Percentiles rank a stretch among this genome's conserved stretches.
These are phyloP conservation scores for Plasmodium sp. DNA, from an alignment of 169 alveolate genomes.

Conservation along the genomic window DNA sequence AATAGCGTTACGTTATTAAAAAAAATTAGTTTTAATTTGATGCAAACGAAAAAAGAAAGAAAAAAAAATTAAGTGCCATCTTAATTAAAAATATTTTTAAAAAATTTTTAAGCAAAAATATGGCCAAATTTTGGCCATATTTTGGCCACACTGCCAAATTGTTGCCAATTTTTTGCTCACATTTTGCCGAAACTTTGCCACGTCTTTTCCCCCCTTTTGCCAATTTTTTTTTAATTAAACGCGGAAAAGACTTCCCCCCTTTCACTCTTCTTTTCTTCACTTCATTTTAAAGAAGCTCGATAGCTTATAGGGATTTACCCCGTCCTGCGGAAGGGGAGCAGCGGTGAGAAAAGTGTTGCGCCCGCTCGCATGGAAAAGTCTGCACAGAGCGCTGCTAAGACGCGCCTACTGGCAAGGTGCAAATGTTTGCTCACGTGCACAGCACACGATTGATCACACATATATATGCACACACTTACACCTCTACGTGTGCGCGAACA, in stretches of 20 bases:
- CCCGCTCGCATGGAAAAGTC: not conserved
- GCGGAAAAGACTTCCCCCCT: not conserved
- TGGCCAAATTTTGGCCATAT: not conserved
- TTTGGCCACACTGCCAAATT: not conserved
- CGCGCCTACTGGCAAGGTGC: not conserved
- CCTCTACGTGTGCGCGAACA: not conserved
- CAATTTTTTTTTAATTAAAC: constrained; percentile 27
- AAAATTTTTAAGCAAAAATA: not conserved
- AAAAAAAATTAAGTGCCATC: not conserved
- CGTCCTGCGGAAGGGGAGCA: constrained; percentile 29
- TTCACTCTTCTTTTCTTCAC: constrained; percentile 4
- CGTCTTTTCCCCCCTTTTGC: not conserved
- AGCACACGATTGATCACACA: not conserved
- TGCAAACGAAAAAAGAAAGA: not conserved
- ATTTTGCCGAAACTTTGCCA: not conserved
- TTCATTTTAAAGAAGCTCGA: constrained; percentile 74
- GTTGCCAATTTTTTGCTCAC: not conserved
- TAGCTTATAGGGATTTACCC: constrained; percentile 59
- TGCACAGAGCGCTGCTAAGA: not conserved
- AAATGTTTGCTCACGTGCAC: not conserved
- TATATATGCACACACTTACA: not conserved
- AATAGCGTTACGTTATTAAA: not conserved
- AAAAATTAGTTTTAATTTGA: not conserved
- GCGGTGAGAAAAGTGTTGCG: not conserved
- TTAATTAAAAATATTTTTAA: not conserved